phyloP scores from a whole-genome alignment of 208 protist species.

The Acanthamoeba lenticulata region DNA sequence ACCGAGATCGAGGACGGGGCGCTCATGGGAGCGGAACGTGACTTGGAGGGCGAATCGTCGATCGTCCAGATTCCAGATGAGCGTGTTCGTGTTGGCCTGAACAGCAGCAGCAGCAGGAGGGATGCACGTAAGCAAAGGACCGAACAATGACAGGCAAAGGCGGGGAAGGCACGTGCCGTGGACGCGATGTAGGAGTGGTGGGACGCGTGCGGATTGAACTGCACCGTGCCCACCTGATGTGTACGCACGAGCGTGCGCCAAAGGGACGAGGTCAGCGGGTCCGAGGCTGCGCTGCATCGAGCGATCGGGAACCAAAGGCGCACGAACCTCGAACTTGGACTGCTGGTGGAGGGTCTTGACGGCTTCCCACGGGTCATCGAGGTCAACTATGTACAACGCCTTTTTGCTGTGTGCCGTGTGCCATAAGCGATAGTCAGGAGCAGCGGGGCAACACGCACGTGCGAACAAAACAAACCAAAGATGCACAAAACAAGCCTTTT shows the following conservation, averaged over 20 bases:
- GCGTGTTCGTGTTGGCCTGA: background rate
- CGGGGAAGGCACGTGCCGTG: background rate
- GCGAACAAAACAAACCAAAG: too few species aligned
- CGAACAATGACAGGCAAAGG: background rate
- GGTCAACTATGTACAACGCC: background rate
- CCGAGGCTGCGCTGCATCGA: too few species aligned
- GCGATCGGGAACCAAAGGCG: too few species aligned
- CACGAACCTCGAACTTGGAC: background rate
- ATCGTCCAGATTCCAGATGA: slow-evolving; percentile 8
- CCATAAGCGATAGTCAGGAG: too few species aligned
- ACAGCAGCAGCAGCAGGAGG: too few species aligned
- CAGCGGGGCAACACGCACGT: too few species aligned
- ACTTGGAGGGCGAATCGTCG: background rate
- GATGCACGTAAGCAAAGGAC: too few species aligned
- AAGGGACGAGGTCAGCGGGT: background rate
- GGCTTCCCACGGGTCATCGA: background rate
- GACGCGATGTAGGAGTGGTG: background rate
- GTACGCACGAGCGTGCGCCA: background rate
- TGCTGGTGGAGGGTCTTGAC: background rate
- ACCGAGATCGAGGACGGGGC: background rate
- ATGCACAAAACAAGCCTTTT: too few species aligned
- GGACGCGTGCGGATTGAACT: background rate
- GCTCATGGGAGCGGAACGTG: background rate
- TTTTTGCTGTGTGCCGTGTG: background rate
- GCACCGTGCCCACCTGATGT: background rate